Evolutionary conservation across 2,329 filamentous ascomycete genomes (phyloP), one percentile per base, ranked within the genome.

Genomic region (Monosporascus ibericus): DNA sequence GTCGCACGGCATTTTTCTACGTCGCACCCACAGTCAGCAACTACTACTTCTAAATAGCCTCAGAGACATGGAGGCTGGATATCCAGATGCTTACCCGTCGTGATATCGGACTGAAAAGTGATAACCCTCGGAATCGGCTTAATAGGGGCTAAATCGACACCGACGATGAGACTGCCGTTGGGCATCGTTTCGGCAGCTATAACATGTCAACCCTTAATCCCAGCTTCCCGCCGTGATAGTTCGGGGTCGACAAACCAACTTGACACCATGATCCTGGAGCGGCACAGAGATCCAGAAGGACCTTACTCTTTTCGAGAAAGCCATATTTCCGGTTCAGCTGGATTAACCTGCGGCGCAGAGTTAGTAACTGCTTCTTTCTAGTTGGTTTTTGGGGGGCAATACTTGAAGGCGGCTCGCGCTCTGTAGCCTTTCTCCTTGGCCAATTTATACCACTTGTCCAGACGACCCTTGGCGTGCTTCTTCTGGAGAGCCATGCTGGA

Each of bases 251-350:
- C 42, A 24, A 46, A 46, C 42, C 42, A 27, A 46, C 42, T 46
- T 46, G 42, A 30, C 42, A 46, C 42, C 42, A 46, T 25, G 42
- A 46, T 72, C 94, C 94, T 34, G 94, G 94, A 20, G 94, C 94
- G 60, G 94, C 94, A 75, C 94, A 99, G 68, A 99, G 87, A 86
- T 99, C 95, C 69, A 99, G 79, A 56, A 96, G 77, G 64, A 97
- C 94, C 77, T 90, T 95, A 73, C 90, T 95, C 78, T 95, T 92
- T 72, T 97, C 91, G 62, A 99, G 78, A 72, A 99, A 99, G 61
- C 90, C 89, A 87, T 95, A 99, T 70, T 96, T 97, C 75, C 97
- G 96, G 77, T 99, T 99, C 64, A 99, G 77, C 71, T 99, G 92
- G 62, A 99, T 92, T 63, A 99, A 76, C 22, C 42, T 46, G 42